Evolutionary conservation across 352 stramenopile genomes (phyloP), one percentile per base, ranked within the genome.

Genomic region (Globisporangium nunn): DNA sequence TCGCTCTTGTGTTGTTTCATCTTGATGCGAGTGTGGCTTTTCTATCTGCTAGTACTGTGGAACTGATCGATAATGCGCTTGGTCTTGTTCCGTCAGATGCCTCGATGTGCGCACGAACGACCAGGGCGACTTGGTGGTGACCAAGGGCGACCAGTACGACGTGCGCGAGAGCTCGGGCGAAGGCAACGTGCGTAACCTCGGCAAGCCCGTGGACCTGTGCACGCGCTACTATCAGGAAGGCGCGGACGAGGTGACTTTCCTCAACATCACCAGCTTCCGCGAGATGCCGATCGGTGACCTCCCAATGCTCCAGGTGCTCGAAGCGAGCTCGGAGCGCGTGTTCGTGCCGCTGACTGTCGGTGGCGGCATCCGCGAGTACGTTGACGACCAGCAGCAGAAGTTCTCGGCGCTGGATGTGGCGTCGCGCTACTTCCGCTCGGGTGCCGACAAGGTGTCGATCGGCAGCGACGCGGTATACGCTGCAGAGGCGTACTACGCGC

Each of bases 211-310:
- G 12, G 83, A 96, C 14, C 70, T 99, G 37, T 97, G 92, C 59
- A 78, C 77, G 46, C 85, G 94, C 14, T 99, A 99, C 73, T 98
- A 98, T 75, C 68, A 97, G 15, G 96, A 98, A 52, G 81, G 96
- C 28, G 96, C 91, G 12, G 96, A 99, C 60, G 96, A 99, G 68
- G 95, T 99, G 63, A 85, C 91, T 28, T 99, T 99, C 71, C 75
- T 99, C 37, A 99, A 99, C 80, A 99, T 99, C 62, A 98, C 93
- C n/a, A 98, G 88, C 67, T 99, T 99, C 69, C 81, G 96, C 35
- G 90, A 98, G 66, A 91, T 97, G 54, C 93, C 97, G 8, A 92
- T 99, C 58, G 94, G 96, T 49, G 96, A 99, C 65, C 81, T 98
- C 63, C 96, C 97, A 14, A 98, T 99, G 94, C 82, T 98, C 11